phyloP scores from a whole-genome alignment of 2,329 filamentous ascomycete genomes.

The Alternaria infectoria region DNA sequence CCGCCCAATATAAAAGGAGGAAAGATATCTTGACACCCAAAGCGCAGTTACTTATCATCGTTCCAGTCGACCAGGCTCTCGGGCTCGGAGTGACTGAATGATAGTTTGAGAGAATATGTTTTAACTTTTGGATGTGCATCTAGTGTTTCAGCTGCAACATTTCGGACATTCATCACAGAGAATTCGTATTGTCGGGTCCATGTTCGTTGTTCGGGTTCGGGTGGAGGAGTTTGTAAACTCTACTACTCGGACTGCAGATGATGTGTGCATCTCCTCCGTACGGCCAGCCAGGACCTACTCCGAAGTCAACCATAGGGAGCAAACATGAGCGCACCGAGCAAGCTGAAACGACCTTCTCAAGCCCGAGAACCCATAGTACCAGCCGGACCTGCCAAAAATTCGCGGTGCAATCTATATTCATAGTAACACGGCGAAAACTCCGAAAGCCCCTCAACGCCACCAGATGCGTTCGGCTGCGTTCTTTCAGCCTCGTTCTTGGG shows the following conservation, averaged over 20 bases:
- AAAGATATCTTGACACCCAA: neutral
- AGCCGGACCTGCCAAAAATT: neutral
- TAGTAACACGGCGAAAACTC: neutral
- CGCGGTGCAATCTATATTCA: neutral
- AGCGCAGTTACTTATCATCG: neutral
- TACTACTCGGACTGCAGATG: neutral
- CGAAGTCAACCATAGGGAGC: neutral
- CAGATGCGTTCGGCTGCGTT: neutral
- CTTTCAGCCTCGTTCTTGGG: neutral
- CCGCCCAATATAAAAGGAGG: neutral
- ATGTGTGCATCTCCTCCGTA: neutral
- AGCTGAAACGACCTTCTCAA: neutral
- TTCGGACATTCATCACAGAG: neutral
- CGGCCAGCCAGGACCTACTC: neutral
- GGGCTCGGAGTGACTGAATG: neutral
- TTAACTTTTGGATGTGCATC: neutral
- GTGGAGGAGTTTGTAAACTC: neutral
- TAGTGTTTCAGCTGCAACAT: neutral
- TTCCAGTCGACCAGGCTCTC: neutral
- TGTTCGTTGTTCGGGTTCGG: neutral
- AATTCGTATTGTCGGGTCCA: neutral
- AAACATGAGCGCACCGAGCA: neutral
- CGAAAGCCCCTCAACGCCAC: neutral
- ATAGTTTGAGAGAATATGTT: neutral
- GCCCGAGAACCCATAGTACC: neutral